Base-by-base conservation (phyloP, 306 rosid genomes). In the Pterocarpus macrocarpus region DNA sequence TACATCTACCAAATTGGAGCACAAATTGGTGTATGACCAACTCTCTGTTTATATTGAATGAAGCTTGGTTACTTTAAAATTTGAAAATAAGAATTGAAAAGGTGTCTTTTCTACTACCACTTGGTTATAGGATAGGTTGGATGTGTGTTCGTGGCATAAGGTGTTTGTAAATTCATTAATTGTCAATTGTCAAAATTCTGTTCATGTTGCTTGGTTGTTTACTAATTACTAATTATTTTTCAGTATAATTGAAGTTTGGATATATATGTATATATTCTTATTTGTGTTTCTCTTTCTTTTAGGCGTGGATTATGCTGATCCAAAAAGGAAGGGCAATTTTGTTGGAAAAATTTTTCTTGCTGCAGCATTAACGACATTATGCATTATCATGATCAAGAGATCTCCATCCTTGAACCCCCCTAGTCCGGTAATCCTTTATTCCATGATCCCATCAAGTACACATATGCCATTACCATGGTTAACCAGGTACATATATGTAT, bases 301-400 rank as follows among this genome's bases (percentile, higher is more conserved):
- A 96, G 99, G 99, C 76, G 82, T 89, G 97, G 98, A 93, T 66
- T 96, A 90, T 80, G 81, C 87, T 49, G 97, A 96, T 79, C 91
- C 94, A 5, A 96, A 93, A 83, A 85, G 90, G 91, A 93, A 90
- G 95, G 86, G 88, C 71, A 86, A 79, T 75, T 61, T 82, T 76
- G 81, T 92, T 17, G 99, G 92, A 72, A 96, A 94, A 81, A 81
- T 96, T 78, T 32, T 92, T 73, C 90, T 92, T 85, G 94, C 90
- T 84, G 99, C 91, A 71, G 76, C 83, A 28, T 84, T 96, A 22
- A 92, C 97, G 0, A 87, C 94, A 77, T 47, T 96, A 86, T 93
- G 97, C 76, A 88, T 96, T 69, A 44, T 96, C 62, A 56, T 96
- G 94, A 86, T 96, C 87, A 93, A 90, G 89, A 93, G 81, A 81